Base-by-base conservation (phyloP, 306 rosid genomes). In the Dryas drummondii region DNA sequence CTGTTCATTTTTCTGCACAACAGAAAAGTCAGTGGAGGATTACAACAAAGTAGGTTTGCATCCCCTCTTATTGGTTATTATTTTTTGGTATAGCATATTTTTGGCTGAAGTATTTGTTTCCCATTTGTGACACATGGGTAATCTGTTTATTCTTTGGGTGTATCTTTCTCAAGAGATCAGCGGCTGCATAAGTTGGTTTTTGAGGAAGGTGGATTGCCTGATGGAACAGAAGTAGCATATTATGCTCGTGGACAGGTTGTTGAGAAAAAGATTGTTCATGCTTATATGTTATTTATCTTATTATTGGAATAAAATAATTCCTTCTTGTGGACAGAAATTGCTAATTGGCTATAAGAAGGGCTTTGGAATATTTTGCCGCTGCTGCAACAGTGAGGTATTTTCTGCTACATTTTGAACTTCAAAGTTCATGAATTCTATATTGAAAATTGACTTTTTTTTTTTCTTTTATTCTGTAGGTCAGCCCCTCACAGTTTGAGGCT, bases 231-330 rank as follows among this genome's bases (percentile, higher is more conserved):
- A 89, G 91, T 94, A 63, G 97, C 97, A 58, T 94, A 94, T 89
- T 94, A 88, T 85, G 97, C 96, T 32, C 93, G 99, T 15, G 99
- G 97, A 75, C 91, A 94, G 98, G 98, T 94, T 80, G 76, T 78
- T 80, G 71, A 6, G 70, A 56, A 46, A 66, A 78, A 78, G 61
- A 80, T 79, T 80, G 76, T 58, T 52, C 42, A 52, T 71, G 65
- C 76, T 68, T 84, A 14, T 7, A 52, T 87, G 49, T 26, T 59
- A 57, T 42, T 27, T 79, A 22, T 66, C 9, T 13, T 68, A 5
- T 13, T 22, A 56, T 27, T 78, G 72, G 68, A 15, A 70, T 45
- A 17, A 16, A 51, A 49, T 80, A 37, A 52, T 73, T 59, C 54
- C 60, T 64, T 84, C 68, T 76, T 78, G 62, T 81, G 61, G 46